Base-by-base conservation (phyloP, 805 yeast genomes). In the Candida krabiensis region DNA sequence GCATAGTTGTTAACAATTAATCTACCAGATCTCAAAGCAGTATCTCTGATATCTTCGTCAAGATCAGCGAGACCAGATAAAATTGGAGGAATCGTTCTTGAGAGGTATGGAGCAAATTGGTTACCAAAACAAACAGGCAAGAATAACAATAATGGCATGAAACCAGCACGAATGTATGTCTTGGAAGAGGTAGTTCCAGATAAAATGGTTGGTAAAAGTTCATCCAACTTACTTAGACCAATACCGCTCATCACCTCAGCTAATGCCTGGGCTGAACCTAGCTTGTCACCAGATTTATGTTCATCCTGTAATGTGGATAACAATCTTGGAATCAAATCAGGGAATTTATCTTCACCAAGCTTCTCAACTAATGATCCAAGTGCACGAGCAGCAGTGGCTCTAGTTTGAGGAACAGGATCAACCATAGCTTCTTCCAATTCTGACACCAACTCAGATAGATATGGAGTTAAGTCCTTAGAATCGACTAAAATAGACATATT, bases 381-480 rank as follows among this genome's bases (percentile, higher is more conserved):
- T 0, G 99, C 99, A 64, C 97, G 80, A 15, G 97, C 90, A 17
- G 98, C 98, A 15, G 96, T 93, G 1, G 98, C 95, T 60, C 98
- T 80, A 0, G 99, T 93, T 28, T 81, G 86, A 22, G 98, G 96
- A 36, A 93, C 99, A 1, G 99, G 99, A 53, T 93, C 99, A 35
- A 95, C 96, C 96, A 93, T 91, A 5, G 98, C 95, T 29, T 77
- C 71, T 61, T 93, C 96, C 43, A 93, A 75, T 52, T 89, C 96
- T 9, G 79, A 72, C 30, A 91, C 83, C 50, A 93, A 71, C 29
- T 80, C 77, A 16, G 80, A 75, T 53, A 93, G 69, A 64, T 93
- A 93, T 18, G 96, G 97, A 35, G 79, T 64, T 43, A 93, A 71
- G 60, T 93, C 99, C 50, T 76, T 79, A 13, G 87, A 72, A 53